These are phyloP conservation scores for Citrus reticulata DNA, from an alignment of 345 rosid genomes.

Conservation along the genomic window DNA sequence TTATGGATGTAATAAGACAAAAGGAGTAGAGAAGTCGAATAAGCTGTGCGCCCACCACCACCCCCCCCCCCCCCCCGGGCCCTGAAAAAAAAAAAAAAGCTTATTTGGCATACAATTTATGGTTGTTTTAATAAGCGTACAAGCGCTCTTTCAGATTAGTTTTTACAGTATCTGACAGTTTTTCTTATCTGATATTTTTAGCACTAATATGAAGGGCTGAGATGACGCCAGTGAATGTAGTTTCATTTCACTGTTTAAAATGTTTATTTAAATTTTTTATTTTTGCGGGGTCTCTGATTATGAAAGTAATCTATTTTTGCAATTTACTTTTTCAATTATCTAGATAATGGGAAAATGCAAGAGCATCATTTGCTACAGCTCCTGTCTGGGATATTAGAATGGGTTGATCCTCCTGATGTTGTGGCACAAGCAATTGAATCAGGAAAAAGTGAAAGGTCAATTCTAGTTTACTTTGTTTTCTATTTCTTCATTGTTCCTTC, in stretches of 20 bases:
- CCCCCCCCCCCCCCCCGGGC: too few species aligned
- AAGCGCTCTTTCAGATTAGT: not conserved
- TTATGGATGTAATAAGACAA: not conserved
- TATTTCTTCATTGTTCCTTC: constrained; percentile 21
- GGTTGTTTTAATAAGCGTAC: not conserved
- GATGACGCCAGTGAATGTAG: not conserved
- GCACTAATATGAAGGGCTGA: not conserved
- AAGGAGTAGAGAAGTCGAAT: not conserved
- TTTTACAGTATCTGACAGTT: not conserved
- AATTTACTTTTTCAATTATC: constrained; percentile 37
- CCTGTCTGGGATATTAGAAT: constrained; percentile 76
- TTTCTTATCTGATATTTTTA: not conserved
- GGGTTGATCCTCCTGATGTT: constrained; percentile 90
- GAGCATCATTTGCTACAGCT: constrained; percentile 83
- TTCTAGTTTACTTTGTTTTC: constrained; percentile 9
- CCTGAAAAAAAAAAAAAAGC: not conserved
- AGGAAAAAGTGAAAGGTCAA: constrained; percentile 90
- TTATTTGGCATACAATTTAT: not conserved
- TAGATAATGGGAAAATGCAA: constrained; percentile 68
- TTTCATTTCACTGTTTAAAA: not conserved
- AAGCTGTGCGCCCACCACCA: too few species aligned
- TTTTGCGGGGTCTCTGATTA: constrained; percentile 1
- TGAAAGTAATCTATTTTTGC: constrained; percentile 11
- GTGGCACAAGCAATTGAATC: constrained; percentile 73
- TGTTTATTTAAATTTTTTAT: not conserved